These are phyloP conservation scores for Citrus cavaleriei DNA, from an alignment of 345 rosid genomes.

Conservation along the genomic window DNA sequence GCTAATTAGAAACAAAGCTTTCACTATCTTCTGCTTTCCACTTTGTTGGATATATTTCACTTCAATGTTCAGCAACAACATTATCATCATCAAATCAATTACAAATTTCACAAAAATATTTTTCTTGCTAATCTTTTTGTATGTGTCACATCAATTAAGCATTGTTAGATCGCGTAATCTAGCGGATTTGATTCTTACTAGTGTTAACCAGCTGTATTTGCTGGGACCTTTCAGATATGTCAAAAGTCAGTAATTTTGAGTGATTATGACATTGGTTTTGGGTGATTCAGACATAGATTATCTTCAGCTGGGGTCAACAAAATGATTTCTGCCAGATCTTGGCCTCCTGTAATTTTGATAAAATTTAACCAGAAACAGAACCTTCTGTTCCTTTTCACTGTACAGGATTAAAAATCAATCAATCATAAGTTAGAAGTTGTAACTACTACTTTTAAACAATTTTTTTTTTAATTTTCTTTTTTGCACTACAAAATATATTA, in stretches of 20 bases:
- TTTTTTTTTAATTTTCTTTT: background rate
- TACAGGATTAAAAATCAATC: slow-evolving; percentile 17
- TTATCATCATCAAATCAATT: background rate
- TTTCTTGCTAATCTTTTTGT: background rate
- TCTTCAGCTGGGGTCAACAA: slow-evolving; percentile 34
- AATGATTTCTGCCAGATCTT: slow-evolving; percentile 34
- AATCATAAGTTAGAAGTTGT: slow-evolving; percentile 30
- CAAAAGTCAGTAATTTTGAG: slow-evolving; percentile 35
- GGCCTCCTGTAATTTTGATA: slow-evolving; percentile 25
- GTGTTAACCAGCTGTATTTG: slow-evolving; percentile 86
- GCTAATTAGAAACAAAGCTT: slow-evolving; percentile 26
- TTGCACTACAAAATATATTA: background rate
- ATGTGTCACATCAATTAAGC: slow-evolving; percentile 27
- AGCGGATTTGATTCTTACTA: slow-evolving; percentile 40
- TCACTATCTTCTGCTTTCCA: slow-evolving; percentile 1
- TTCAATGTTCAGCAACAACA: background rate
- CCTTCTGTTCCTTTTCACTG: slow-evolving; percentile 28
- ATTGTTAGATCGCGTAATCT: slow-evolving; percentile 40
- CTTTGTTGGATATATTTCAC: background rate
- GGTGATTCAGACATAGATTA: slow-evolving; percentile 46
- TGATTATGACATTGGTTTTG: slow-evolving; percentile 46
- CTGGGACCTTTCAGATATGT: slow-evolving; percentile 15
- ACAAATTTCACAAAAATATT: slow-evolving; percentile 1
- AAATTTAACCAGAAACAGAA: slow-evolving; percentile 30
- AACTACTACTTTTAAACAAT: slow-evolving; percentile 22